phyloP scores from a whole-genome alignment of 352 stramenopile species.

The Sclerospora graminicola region DNA sequence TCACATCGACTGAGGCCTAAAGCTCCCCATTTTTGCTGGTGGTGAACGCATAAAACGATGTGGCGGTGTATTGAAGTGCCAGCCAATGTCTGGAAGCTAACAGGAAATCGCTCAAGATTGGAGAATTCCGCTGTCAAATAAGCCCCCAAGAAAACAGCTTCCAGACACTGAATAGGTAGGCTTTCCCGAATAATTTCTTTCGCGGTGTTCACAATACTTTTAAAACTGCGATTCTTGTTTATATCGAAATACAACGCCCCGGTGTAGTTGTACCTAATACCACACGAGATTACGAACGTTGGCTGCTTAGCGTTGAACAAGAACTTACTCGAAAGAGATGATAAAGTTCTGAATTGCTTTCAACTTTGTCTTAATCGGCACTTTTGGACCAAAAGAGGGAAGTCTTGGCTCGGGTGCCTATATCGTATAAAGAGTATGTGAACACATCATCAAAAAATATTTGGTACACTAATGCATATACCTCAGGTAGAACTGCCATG shows the following conservation, averaged over 20 bases:
- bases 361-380: too few species aligned
- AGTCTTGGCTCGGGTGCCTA: conserved; percentile 51
- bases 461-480: conserved; percentile 10
- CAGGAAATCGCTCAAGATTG: conserved; percentile 69
- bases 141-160: conserved; percentile 68
- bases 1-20: conserved; percentile 69
- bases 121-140: conserved; percentile 64
- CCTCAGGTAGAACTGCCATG: conserved; percentile 36
- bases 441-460: neutral
- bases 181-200: conserved; percentile 75
- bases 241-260: conserved; percentile 79
- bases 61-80: conserved; percentile 59
- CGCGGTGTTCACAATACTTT: conserved; percentile 66
- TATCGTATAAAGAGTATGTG: neutral
- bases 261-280: conserved; percentile 77
- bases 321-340: too few species aligned
- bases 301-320: neutral
- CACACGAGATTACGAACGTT: neutral
- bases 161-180: conserved; percentile 84
- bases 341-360: conserved; percentile 56
- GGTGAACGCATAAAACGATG: conserved; percentile 64
- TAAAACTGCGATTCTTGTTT: conserved; percentile 82
- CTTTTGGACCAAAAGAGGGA: too few species aligned
- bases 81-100: conserved; percentile 79
- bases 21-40: conserved; percentile 75